A percentile compares a stretch with the other conserved stretches of the same genome.
phyloP scores from a whole-genome alignment of 306 rosid species.

The Cucurbita pepo region DNA sequence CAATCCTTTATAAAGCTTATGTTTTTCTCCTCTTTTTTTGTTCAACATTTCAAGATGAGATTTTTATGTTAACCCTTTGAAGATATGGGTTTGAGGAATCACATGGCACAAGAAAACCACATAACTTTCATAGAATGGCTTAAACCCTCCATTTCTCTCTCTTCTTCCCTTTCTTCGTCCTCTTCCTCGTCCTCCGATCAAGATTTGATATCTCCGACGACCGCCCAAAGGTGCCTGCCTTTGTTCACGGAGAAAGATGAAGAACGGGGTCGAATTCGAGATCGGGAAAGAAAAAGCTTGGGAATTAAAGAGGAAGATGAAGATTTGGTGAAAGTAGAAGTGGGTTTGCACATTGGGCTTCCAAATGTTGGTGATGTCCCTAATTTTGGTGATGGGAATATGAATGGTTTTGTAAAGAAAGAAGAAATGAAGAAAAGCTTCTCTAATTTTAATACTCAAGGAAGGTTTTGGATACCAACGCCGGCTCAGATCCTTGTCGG shows the following conservation, averaged over 20 bases:
- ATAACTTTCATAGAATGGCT: constrained; percentile 85
- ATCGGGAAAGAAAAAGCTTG: background rate
- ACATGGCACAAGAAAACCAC: constrained; percentile 24
- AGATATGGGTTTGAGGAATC: constrained; percentile 55
- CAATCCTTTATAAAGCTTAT: constrained; percentile 18
- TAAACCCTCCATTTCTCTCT: constrained; percentile 25
- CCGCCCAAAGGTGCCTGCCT: constrained; percentile 48
- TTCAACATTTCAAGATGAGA: background rate
- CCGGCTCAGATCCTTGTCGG: constrained; percentile 92
- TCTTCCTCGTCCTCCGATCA: constrained; percentile 9
- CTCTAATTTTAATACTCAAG: constrained; percentile 30
- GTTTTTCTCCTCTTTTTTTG: background rate
- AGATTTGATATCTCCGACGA: constrained; percentile 9
- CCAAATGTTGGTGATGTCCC: constrained; percentile 18
- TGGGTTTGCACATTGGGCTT: constrained; percentile 76
- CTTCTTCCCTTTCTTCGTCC: constrained; percentile 18
- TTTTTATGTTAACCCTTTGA: constrained; percentile 22
- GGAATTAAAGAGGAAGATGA: constrained; percentile 26
- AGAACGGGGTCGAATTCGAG: constrained; percentile 5
- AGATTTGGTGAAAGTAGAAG: constrained; percentile 34
- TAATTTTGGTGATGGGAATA: background rate
- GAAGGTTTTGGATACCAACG: constrained; percentile 95
- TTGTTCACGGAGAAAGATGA: constrained; percentile 31
- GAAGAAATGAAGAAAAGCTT: constrained; percentile 30
- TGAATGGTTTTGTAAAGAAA: constrained; percentile 27